Percentiles rank a stretch among this genome's conserved stretches.
Conservation (phyloP, 2,329 filamentous ascomycete genomes). For the Diplodia sapinea region DNA sequence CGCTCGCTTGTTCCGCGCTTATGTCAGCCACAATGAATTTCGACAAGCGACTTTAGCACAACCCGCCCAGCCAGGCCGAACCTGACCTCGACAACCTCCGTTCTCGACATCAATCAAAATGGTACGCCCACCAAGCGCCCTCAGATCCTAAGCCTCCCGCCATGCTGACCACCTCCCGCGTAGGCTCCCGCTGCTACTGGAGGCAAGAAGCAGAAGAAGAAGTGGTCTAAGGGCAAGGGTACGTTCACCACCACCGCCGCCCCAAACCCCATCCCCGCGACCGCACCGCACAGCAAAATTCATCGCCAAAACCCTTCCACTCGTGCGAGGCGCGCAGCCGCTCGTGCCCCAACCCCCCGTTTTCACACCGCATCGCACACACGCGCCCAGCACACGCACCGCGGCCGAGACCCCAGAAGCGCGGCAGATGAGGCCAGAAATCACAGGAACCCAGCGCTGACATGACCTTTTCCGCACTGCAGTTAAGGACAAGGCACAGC, state of each 20-base stretch:
- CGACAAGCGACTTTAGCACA: constrained; percentile 29
- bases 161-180: constrained; percentile 15
- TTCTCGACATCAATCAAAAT: constrained; percentile 50
- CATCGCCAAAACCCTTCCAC: background rate
- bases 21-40: constrained; percentile 30
- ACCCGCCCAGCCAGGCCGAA: constrained; percentile 13
- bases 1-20: constrained; percentile 19
- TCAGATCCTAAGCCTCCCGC: background rate
- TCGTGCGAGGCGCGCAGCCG: background rate
- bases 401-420: background rate
- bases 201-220: constrained; percentile 83
- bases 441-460: constrained; percentile 32
- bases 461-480: constrained; percentile 43
- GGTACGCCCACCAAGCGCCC: constrained; percentile 41
- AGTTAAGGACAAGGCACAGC: constrained; percentile 99
- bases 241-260: constrained; percentile 43
- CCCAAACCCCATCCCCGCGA: constrained; percentile 12
- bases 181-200: constrained; percentile 65
- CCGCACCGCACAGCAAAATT: constrained; percentile 12
- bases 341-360: background rate
- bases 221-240: constrained; percentile 72
- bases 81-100: constrained; percentile 32
- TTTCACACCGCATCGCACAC: constrained; percentile 6
- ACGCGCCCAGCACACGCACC: constrained; percentile 4
- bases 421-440: background rate